Evolutionary conservation across 78 protist genomes (phyloP), one percentile per base, ranked within the genome.

Genomic region (Dictyostelium citrinum): DNA sequence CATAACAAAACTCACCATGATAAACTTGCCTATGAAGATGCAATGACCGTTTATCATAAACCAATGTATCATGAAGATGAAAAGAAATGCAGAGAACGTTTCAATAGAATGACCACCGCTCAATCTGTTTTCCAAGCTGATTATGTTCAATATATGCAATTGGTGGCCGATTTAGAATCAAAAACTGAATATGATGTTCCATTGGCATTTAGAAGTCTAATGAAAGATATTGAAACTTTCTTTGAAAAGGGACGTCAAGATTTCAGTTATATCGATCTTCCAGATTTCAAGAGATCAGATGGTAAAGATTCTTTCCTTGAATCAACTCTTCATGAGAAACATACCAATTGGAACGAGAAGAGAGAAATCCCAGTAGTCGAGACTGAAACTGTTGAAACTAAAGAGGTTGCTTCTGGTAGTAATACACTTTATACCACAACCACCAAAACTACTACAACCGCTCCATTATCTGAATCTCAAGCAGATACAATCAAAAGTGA

Each of bases 181-280:
- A 80, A 35, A 80, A 55, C 46, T 8, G 84, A 80, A 58, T 46
- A 16, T n/a, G 14, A 31, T 20, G 37, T 80, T 55, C 84, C 84
- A 55, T 11, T 14, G 12, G 68, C 74, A 12, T 80, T 80, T 11
- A 49, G 58, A 55, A 8, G 12, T 31, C 22, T 80, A 29, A 43
- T 80, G 31, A 55, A 29, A 45, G 83, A 41, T 46, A 4, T 78
- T 43, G 61, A 75, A 31, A 3, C 10, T 10, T 75, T 41, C 55
- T 75, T 75, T 75, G 81, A 75, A 41, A 75, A 20, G 9, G 81
- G 81, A 41, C 39, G 77, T 31, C 43, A 29, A 29, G 41, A 70
- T 31, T 70, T 70, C 24, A 35, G 41, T 6, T 14, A 29, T 17
- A 70, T 70, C 37, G 77, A 70, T 33, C 9, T 70, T 16, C 77